Evolutionary conservation across 2,329 filamentous ascomycete genomes (phyloP).

Genomic region (Gaeumannomyces sp.): DNA sequence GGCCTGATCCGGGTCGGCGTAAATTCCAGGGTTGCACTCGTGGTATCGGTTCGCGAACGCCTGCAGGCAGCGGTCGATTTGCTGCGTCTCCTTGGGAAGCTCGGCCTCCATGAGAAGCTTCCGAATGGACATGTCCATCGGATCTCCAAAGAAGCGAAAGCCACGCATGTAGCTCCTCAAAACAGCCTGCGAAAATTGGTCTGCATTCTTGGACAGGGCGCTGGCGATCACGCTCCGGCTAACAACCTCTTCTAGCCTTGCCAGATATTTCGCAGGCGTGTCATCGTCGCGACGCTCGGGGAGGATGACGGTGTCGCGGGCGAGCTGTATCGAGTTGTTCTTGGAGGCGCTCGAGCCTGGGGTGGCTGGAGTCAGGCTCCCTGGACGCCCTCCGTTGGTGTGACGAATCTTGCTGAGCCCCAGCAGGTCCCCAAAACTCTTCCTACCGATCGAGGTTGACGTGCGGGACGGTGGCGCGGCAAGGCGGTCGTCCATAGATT

Average conservation of each 20-base stretch:
- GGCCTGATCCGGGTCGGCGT: conserved; percentile 84
- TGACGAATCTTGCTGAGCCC: conserved; percentile 72
- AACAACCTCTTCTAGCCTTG: conserved; percentile 73
- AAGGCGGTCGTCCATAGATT: conserved; percentile 64
- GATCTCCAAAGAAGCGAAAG: conserved; percentile 92
- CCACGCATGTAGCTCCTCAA: conserved; percentile 91
- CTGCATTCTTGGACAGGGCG: conserved; percentile 77
- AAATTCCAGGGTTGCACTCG: conserved; percentile 97
- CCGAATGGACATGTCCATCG: conserved; percentile 94
- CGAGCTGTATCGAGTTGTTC: conserved; percentile 74
- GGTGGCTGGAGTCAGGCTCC: conserved; percentile 61
- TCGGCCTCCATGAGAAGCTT: conserved; percentile 97
- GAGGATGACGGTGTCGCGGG: conserved; percentile 59
- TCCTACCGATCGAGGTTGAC: conserved; percentile 83
- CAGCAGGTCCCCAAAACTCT: conserved; percentile 88
- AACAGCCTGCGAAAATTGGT: conserved; percentile 76
- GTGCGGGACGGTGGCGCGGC: conserved; percentile 60
- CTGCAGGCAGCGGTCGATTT: conserved; percentile 91
- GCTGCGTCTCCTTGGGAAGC: conserved; percentile 92
- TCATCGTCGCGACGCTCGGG: conserved; percentile 82
- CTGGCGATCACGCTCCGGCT: conserved; percentile 79
- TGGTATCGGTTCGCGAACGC: conserved; percentile 95
- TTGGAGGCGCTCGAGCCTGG: conserved; percentile 69
- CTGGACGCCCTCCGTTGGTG: conserved; percentile 65
- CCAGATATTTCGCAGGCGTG: conserved; percentile 82